Base-by-base conservation (phyloP, 2,329 filamentous ascomycete genomes). In the Alternaria panax region DNA sequence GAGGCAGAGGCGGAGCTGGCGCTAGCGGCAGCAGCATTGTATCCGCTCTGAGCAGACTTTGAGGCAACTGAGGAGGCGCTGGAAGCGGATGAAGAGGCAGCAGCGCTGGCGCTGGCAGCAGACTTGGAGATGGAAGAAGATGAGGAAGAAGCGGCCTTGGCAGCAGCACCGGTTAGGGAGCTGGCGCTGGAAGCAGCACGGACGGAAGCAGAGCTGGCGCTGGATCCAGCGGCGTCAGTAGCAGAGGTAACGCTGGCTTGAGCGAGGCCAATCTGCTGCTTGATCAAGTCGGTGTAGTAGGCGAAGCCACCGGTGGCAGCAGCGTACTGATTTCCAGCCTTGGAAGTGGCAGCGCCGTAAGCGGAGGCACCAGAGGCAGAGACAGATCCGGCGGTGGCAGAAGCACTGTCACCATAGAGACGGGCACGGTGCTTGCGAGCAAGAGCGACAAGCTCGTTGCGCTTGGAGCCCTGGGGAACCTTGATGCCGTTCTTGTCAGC, bases 381-480 rank as follows among this genome's bases (percentile, higher is more conserved):
- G 52, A 74, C 11, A 27, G 58, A 60, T 27, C 36, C 73, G 54
- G 79, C 75, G 28, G 73, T 67, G 22, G 68, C 72, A 30, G 73
- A 73, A 30, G 86, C 78, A 51, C 85, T 91, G 71, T 92, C 89
- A 60, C 88, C 89, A 18, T 89, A 82, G 45, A 94, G 82, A 59
- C 88, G 83, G 59, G 90, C 89, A 59, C 91, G 90, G 80, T 96
- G 87, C 84, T 95, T 96, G 76, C 94, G 92, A 64, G 94, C 90
- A 63, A 98, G 86, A 53, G 94, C 93, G 53, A 96, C 84, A 25
- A 98, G 86, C 79, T 99, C 94, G 72, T 97, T 96, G 68, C 87
- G 83, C 83, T 91, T 93, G 74, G 92, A 96, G 47, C 94, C 95
- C 75, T 98, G 94, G 9, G 95, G 95, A 51, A 97, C 92, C 82